These are phyloP conservation scores for Abrus pulchellus DNA, from an alignment of 306 rosid genomes.

Conservation along the genomic window DNA sequence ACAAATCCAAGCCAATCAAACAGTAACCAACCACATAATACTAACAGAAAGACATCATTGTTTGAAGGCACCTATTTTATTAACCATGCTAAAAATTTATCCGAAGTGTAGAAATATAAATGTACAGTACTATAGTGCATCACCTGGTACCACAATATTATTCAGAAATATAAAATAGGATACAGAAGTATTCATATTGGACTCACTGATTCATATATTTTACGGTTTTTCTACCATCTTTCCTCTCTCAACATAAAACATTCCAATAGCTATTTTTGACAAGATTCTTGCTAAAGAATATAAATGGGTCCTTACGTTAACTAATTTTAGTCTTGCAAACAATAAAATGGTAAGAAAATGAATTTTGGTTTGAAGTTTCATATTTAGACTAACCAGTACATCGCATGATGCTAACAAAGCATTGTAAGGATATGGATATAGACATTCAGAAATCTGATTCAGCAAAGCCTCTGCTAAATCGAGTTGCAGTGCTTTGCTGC, in stretches of 20 bases:
- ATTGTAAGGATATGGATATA: conserved; percentile 64
- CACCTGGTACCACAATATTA: conserved; percentile 23
- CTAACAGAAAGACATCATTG: conserved; percentile 19
- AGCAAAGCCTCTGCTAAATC: conserved; percentile 81
- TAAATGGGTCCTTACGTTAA: conserved; percentile 24
- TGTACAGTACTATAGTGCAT: neutral
- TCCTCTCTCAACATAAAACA: conserved; percentile 25
- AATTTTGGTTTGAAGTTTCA: conserved; percentile 28
- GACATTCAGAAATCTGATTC: conserved; percentile 60
- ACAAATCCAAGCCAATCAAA: conserved; percentile 40
- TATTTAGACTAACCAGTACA: conserved; percentile 66
- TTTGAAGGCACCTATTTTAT: conserved; percentile 17
- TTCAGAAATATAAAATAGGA: conserved; percentile 5
- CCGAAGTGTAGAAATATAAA: neutral
- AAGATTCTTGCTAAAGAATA: neutral
- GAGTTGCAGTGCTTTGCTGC: conserved; percentile 70
- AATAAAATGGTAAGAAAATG: conserved; percentile 35
- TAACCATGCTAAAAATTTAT: conserved; percentile 20
- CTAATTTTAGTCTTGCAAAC: conserved; percentile 37
- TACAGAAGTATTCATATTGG: neutral
- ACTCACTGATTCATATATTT: conserved; percentile 33
- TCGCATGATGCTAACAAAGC: conserved; percentile 73
- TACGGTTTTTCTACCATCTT: neutral
- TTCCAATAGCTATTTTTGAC: conserved; percentile 17
- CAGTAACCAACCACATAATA: conserved; percentile 26